Percentiles rank a stretch among this genome's conserved stretches.
Conservation (phyloP, 2,329 filamentous ascomycete species). For the Cordyceps pruinosa region DNA sequence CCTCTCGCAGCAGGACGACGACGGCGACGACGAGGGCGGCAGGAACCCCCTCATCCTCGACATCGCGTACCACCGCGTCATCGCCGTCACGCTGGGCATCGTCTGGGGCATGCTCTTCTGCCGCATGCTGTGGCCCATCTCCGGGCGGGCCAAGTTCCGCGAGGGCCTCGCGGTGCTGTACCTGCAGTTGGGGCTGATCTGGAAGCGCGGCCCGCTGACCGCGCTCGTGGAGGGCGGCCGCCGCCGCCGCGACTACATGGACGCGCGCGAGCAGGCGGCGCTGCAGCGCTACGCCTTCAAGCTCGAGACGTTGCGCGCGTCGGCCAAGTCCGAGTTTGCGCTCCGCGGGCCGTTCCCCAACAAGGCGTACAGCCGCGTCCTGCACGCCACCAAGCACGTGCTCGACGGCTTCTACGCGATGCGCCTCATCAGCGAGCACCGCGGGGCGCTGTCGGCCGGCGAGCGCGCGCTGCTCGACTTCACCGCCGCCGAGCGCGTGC, state of each 20-base stretch:
- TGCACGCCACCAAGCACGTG: constrained; percentile 74
- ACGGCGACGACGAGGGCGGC: constrained; percentile 82
- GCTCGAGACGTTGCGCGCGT: constrained; percentile 63
- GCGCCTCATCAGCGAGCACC: constrained; percentile 84
- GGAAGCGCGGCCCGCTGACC: constrained; percentile 86
- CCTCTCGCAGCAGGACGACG: constrained; percentile 69
- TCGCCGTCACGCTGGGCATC: constrained; percentile 79
- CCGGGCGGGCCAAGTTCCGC: constrained; percentile 79
- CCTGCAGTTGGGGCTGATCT: constrained; percentile 90
- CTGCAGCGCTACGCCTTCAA: constrained; percentile 73
- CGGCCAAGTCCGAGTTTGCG: constrained; percentile 81
- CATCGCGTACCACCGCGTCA: constrained; percentile 80
- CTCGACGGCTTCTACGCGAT: constrained; percentile 94
- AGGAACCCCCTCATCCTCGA: constrained; percentile 76
- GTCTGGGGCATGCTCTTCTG: constrained; percentile 91
- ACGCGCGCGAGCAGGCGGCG: constrained; percentile 77
- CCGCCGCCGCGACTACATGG: constrained; percentile 64
- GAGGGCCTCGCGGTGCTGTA: constrained; percentile 86
- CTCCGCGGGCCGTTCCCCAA: constrained; percentile 80
- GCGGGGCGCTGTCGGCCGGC: constrained; percentile 66
- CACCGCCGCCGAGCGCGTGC: constrained; percentile 69
- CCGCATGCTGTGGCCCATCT: constrained; percentile 87
- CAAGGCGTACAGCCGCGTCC: constrained; percentile 63
- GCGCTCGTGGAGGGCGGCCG: constrained; percentile 57
- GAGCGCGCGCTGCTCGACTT: constrained; percentile 75